These are phyloP conservation scores for Picochlorum sp. DNA, from an alignment of 139 green algal genomes.

Conservation along the genomic window DNA sequence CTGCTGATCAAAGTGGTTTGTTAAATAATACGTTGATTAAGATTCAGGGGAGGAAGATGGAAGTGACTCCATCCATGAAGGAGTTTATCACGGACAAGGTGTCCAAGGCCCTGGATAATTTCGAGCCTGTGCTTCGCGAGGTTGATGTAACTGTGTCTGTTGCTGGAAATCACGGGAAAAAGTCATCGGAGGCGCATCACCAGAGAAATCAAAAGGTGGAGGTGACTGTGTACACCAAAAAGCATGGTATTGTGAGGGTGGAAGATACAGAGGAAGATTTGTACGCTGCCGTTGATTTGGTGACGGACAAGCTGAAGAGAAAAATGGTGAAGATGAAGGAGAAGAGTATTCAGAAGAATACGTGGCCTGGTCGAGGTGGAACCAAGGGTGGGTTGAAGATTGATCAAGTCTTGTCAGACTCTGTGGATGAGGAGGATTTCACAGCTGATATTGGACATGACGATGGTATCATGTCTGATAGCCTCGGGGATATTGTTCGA, in stretches of 20 bases:
- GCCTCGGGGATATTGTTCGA: slow-evolving; percentile 12
- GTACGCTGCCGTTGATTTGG: slow-evolving; percentile 71
- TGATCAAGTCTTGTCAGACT: slow-evolving; percentile 6
- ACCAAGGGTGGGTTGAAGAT: slow-evolving; percentile 27
- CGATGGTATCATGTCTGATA: background rate
- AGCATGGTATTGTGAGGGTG: slow-evolving; percentile 62
- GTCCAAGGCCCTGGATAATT: slow-evolving; percentile 43
- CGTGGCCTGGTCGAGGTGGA: slow-evolving; percentile 28
- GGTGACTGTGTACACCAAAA: slow-evolving; percentile 63
- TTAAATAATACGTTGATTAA: slow-evolving; percentile 28
- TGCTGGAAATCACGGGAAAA: slow-evolving; percentile 17
- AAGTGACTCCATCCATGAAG: slow-evolving; percentile 62
- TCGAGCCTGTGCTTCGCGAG: slow-evolving; percentile 46
- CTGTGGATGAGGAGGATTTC: slow-evolving; percentile 5
- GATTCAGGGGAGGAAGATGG: slow-evolving; percentile 51
- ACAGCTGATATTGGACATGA: background rate
- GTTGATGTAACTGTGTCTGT: slow-evolving; percentile 2
- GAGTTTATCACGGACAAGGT: slow-evolving; percentile 61
- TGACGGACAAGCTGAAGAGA: slow-evolving; percentile 54
- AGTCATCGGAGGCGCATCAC: slow-evolving; percentile 42
- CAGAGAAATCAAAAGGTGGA: slow-evolving; percentile 58
- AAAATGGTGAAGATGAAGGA: slow-evolving; percentile 30
- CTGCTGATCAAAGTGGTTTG: too few relatives aligned
- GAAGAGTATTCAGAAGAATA: slow-evolving; percentile 25
- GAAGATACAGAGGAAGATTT: slow-evolving; percentile 57